Evolutionary conservation across 202 grass and related monocot genomes (phyloP).

Genomic region (Saccharum hybrid): DNA sequence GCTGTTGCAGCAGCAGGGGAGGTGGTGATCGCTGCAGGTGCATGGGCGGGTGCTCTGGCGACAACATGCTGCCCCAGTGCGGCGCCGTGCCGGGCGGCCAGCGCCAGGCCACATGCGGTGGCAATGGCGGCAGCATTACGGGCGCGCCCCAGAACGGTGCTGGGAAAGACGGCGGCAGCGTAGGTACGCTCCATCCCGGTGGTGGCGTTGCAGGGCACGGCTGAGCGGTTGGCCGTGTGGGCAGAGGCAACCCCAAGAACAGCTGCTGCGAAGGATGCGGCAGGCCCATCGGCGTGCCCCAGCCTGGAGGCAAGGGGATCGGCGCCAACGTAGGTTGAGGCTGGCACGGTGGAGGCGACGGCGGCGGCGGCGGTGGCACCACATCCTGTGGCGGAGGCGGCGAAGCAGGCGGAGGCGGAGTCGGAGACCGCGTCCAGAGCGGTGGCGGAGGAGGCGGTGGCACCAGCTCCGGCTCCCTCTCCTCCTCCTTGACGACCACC

Average conservation of each 20-base stretch:
- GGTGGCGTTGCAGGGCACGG: background rate
- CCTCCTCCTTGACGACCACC: conserved; percentile 20
- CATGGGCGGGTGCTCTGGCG: background rate
- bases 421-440: conserved; percentile 32
- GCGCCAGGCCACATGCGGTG: conserved; percentile 10
- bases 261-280: conserved; percentile 24
- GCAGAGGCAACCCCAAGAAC: conserved; percentile 48
- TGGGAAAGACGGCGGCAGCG: conserved; percentile 31
- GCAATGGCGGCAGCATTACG: conserved; percentile 17
- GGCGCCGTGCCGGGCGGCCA: conserved; percentile 29
- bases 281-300: conserved; percentile 11
- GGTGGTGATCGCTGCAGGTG: conserved; percentile 8
- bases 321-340: conserved; percentile 22
- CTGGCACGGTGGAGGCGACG: background rate
- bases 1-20: background rate
- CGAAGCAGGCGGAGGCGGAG: conserved; percentile 31
- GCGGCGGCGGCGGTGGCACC: background rate
- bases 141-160: conserved; percentile 50
- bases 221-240: background rate
- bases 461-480: background rate
- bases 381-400: conserved; percentile 24
- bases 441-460: conserved; percentile 28
- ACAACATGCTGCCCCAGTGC: background rate
- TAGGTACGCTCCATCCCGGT: conserved; percentile 24
- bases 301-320: background rate